Percentiles rank a stretch among this genome's conserved stretches.
Conservation (phyloP, 305 asterid genomes). For the Nicotiana rustica region DNA sequence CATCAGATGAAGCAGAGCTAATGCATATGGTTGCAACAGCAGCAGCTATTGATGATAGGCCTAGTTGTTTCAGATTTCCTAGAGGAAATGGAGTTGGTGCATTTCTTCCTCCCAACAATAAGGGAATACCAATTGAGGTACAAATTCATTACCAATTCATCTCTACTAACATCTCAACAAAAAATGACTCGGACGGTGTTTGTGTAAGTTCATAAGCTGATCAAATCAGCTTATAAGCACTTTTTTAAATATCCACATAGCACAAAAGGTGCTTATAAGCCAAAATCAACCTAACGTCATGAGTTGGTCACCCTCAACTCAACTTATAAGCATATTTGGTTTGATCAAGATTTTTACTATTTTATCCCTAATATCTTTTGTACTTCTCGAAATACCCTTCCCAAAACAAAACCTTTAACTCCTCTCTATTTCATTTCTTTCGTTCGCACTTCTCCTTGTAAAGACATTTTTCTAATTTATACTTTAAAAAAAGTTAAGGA, state of each 20-base stretch:
- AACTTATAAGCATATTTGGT: neutral
- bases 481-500: neutral
- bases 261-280: neutral
- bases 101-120: slow-evolving; percentile 58
- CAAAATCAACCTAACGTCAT: neutral
- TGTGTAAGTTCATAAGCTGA: neutral
- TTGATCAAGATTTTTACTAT: neutral
- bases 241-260: neutral
- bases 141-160: neutral
- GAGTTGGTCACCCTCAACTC: neutral
- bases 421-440: neutral
- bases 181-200: neutral
- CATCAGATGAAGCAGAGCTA: slow-evolving; percentile 81
- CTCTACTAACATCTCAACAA: neutral
- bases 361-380: neutral
- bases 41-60: slow-evolving; percentile 73
- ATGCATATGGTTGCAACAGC: slow-evolving; percentile 92
- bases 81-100: slow-evolving; percentile 81
- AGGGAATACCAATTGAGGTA: slow-evolving; percentile 80
- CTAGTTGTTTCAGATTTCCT: slow-evolving; percentile 80
- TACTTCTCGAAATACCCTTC: neutral
- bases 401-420: neutral
- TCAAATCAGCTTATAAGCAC: neutral
- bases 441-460: neutral
- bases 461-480: neutral